Evolutionary conservation across 164 flowering plant species (phyloP).

Genomic region (Paratinospora sagittata): DNA sequence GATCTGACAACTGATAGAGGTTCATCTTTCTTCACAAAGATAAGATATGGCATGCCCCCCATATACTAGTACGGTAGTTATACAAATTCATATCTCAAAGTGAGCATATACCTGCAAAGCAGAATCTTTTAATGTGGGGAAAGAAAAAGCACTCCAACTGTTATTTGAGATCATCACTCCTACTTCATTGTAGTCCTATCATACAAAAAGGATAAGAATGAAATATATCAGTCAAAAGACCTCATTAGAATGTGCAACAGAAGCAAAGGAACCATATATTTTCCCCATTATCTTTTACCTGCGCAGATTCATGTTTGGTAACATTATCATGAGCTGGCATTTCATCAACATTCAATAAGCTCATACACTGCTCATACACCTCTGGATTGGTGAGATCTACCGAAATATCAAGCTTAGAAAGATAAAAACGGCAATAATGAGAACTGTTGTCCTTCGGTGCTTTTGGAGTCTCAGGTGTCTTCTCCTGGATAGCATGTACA

Average conservation of each 20-base stretch:
- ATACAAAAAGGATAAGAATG: constrained; percentile 8
- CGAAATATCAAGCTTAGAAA: constrained; percentile 79
- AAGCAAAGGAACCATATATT: background rate
- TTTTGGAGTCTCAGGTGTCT: constrained; percentile 26
- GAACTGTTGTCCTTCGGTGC: constrained; percentile 20
- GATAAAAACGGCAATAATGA: constrained; percentile 34
- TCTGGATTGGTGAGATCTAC: constrained; percentile 53
- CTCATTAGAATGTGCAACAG: no score
- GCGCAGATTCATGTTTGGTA: constrained; percentile 19
- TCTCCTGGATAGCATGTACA: constrained; percentile 21
- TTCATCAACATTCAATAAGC: constrained; percentile 27
- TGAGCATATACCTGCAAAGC: constrained; percentile 48
- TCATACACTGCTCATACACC: constrained; percentile 42
- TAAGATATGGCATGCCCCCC: background rate
- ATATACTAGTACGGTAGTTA: background rate
- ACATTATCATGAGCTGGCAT: constrained; percentile 21
- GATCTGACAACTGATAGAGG: background rate
- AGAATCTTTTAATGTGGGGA: constrained; percentile 40
- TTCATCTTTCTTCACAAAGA: background rate
- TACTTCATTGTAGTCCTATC: constrained; percentile 33
- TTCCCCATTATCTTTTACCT: constrained; percentile 29
- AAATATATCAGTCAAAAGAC: background rate
- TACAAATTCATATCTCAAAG: background rate
- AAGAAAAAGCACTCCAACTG: constrained; percentile 22
- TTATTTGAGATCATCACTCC: constrained; percentile 13